phyloP scores from a whole-genome alignment of 164 flowering plant genomes.

The Berberis vulgaris region DNA sequence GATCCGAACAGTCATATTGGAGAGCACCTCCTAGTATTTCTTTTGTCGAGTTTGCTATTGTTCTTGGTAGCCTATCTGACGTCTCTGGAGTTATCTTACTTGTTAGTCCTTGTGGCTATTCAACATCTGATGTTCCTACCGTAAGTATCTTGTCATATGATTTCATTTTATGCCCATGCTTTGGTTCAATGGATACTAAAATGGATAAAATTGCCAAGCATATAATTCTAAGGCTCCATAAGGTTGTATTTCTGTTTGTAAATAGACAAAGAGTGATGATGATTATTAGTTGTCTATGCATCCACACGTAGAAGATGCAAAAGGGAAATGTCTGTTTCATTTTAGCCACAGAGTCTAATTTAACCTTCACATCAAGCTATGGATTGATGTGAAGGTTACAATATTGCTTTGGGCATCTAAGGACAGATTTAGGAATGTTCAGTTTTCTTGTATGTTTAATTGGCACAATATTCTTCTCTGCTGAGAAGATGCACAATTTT shows the following conservation, averaged over 20 bases:
- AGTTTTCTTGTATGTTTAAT: too few species aligned
- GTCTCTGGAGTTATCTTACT: slow-evolving; percentile 77
- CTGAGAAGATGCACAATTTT: too few species aligned
- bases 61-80: slow-evolving; percentile 69
- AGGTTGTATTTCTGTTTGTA: too few species aligned
- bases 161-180: neutral
- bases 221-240: too few species aligned
- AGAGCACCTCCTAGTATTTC: slow-evolving; percentile 61
- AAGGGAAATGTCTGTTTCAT: neutral
- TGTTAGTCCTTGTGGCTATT: slow-evolving; percentile 94
- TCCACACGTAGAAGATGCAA: neutral
- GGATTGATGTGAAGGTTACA: too few species aligned
- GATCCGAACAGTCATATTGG: slow-evolving; percentile 64
- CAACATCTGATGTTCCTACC: slow-evolving; percentile 62
- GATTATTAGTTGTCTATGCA: neutral
- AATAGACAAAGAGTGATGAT: neutral
- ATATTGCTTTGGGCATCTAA: too few species aligned
- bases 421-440: too few species aligned
- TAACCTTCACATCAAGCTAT: too few species aligned
- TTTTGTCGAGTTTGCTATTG: slow-evolving; percentile 65
- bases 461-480: too few species aligned
- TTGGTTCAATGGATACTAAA: neutral
- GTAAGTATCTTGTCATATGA: slow-evolving; percentile 30
- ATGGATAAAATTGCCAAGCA: too few species aligned
- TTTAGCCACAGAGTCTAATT: neutral